Evolutionary conservation across 129 eudicot genomes (phyloP).

Genomic region (Flaveria robusta): DNA sequence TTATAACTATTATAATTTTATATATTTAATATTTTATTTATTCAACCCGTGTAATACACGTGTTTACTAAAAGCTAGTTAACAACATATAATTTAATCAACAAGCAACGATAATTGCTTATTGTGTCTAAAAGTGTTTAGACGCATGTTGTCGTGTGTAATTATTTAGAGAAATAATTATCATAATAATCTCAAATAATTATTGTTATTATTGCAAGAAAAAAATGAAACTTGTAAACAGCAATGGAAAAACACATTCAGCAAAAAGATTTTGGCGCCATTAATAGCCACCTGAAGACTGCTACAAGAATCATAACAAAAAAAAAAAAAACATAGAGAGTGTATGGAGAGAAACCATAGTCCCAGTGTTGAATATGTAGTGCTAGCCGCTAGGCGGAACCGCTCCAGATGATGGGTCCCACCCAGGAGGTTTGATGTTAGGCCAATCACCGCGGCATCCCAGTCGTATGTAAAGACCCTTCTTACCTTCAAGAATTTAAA

Average conservation of each 20-base stretch:
- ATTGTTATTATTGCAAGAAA: no score
- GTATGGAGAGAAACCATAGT: neutral
- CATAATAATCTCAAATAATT: no score
- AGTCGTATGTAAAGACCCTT: slow-evolving; percentile 83
- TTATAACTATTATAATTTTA: no score
- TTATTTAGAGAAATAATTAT: no score
- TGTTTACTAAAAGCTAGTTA: no score
- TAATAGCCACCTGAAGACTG: neutral
- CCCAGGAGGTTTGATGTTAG: slow-evolving; percentile 90
- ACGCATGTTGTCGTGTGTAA: no score
- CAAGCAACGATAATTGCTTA: no score
- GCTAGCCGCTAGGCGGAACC: slow-evolving; percentile 24
- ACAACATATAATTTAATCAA: no score
- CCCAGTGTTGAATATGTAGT: neutral
- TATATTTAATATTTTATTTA: no score
- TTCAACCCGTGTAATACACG: no score
- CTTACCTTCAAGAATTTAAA: slow-evolving; percentile 57
- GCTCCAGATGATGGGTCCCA: slow-evolving; percentile 70
- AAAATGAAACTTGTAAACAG: neutral
- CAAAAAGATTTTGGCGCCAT: neutral
- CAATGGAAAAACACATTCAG: neutral
- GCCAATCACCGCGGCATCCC: slow-evolving; percentile 99
- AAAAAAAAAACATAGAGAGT: neutral
- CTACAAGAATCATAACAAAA: neutral
- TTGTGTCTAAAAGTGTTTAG: no score